Evolutionary conservation across 2,329 filamentous ascomycete species (phyloP).

Genomic region (Calycina marina): DNA sequence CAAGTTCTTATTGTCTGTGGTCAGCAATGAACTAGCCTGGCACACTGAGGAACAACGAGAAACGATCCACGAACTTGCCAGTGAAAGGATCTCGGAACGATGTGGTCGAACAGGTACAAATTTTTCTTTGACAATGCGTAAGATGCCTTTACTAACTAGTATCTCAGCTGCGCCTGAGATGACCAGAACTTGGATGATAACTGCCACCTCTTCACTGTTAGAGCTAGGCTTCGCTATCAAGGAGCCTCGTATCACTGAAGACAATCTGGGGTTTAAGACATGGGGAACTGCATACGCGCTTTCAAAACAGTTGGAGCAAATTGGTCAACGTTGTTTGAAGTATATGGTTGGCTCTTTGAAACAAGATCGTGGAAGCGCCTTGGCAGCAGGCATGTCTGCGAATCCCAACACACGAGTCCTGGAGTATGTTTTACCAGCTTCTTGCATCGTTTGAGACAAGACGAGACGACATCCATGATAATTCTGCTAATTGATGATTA

Average conservation of each 20-base stretch:
- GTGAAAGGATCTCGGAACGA: constrained; percentile 66
- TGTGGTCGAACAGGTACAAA: constrained; percentile 58
- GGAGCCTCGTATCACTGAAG: constrained; percentile 77
- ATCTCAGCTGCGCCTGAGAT: constrained; percentile 44
- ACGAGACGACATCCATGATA: no score
- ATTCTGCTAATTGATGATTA: constrained; percentile 53
- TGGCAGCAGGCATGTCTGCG: no score
- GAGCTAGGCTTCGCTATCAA: constrained; percentile 56
- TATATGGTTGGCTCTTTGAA: no score
- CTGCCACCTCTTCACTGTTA: constrained; percentile 24
- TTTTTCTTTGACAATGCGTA: not conserved
- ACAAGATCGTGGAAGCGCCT: no score
- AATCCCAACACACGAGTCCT: constrained; percentile 1
- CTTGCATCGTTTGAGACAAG: not conserved
- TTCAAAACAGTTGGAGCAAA: constrained; percentile 49
- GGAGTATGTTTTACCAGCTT: not conserved
- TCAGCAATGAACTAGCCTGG: constrained; percentile 55
- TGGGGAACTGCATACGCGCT: constrained; percentile 88
- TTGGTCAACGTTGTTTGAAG: no score
- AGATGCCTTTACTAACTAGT: not conserved
- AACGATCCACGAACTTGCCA: constrained; percentile 63
- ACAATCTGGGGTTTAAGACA: constrained; percentile 84
- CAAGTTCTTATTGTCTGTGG: constrained; percentile 53
- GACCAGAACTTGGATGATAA: constrained; percentile 44
- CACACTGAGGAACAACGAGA: constrained; percentile 38